These are phyloP conservation scores for Alternaria arborescens DNA, from an alignment of 2,329 filamentous ascomycete genomes.

Conservation along the genomic window DNA sequence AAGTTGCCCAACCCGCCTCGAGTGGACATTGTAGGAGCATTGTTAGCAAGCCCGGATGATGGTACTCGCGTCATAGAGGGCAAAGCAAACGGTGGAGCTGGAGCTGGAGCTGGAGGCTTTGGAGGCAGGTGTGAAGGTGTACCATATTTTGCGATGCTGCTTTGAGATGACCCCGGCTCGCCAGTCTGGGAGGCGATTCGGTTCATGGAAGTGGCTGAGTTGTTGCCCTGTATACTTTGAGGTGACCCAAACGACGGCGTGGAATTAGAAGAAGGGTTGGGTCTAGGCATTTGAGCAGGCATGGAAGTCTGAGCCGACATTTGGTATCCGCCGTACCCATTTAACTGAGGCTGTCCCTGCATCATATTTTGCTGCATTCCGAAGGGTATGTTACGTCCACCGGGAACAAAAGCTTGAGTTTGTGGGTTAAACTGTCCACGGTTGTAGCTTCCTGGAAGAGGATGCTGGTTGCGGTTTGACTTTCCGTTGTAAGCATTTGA, in stretches of 20 bases:
- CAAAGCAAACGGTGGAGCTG: conserved; percentile 40
- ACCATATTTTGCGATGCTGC: conserved; percentile 65
- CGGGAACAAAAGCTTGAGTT: conserved; percentile 88
- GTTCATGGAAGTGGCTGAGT: conserved; percentile 29
- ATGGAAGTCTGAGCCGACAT: conserved; percentile 34
- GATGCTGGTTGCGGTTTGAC: conserved; percentile 79
- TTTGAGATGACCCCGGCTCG: conserved; percentile 39
- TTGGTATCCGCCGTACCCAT: conserved; percentile 38
- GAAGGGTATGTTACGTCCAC: conserved; percentile 52
- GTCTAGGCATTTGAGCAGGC: conserved; percentile 38
- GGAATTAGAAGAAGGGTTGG: conserved; percentile 39
- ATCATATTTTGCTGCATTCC: conserved; percentile 44
- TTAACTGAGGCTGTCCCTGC: conserved; percentile 45
- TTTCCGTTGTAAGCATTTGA: conserved; percentile 65
- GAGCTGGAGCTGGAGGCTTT: conserved; percentile 60
- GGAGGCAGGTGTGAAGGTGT: conserved; percentile 63
- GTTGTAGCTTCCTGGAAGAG: conserved; percentile 83
- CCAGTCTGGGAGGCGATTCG: conserved; percentile 37
- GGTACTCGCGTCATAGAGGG: conserved; percentile 29
- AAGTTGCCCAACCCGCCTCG: conserved; percentile 18
- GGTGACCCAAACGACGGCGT: conserved; percentile 43
- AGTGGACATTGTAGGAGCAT: conserved; percentile 14
- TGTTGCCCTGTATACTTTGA: conserved; percentile 34
- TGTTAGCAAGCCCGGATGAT: conserved; percentile 23
- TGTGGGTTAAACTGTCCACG: conserved; percentile 92